Evolutionary conservation across 257 asterid species (phyloP).

Genomic region (Plantago elongata): DNA sequence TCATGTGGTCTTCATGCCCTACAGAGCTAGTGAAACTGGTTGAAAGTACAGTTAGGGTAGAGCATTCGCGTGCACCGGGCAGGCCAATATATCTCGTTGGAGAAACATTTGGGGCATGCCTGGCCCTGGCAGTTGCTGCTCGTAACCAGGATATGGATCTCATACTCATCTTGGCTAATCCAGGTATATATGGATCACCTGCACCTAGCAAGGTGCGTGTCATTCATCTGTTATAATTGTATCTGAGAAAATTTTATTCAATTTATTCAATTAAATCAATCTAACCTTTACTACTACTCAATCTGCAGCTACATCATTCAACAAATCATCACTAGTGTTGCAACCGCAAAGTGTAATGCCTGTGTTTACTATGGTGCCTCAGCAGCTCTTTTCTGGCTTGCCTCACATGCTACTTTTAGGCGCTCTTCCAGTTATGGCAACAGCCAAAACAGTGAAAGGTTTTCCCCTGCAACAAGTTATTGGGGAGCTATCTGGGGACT

Average conservation of each 20-base stretch:
- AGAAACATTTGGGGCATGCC: conserved; percentile 77
- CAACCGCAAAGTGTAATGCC: conserved; percentile 36
- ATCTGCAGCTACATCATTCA: conserved; percentile 56
- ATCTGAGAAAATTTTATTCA: background rate
- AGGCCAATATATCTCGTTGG: conserved; percentile 78
- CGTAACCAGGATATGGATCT: conserved; percentile 69
- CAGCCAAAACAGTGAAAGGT: conserved; percentile 34
- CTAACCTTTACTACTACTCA: too few species aligned
- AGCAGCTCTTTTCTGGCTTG: conserved; percentile 41
- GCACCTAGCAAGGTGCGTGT: background rate
- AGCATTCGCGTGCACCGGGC: conserved; percentile 43
- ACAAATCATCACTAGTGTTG: conserved; percentile 31
- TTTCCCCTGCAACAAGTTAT: conserved; percentile 43
- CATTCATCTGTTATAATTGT: background rate
- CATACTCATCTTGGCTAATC: conserved; percentile 64
- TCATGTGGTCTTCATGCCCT: background rate
- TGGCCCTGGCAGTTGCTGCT: conserved; percentile 82
- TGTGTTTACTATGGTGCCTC: conserved; percentile 41
- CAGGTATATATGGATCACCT: conserved; percentile 39
- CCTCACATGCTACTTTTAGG: conserved; percentile 55
- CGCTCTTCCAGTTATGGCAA: conserved; percentile 46
- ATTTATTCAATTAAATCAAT: too few species aligned
- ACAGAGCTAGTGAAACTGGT: conserved; percentile 69
- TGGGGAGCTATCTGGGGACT: conserved; percentile 41
- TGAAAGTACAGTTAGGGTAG: conserved; percentile 50